phyloP scores from a whole-genome alignment of 2,329 filamentous ascomycete species.

The Fusarium sp. region DNA sequence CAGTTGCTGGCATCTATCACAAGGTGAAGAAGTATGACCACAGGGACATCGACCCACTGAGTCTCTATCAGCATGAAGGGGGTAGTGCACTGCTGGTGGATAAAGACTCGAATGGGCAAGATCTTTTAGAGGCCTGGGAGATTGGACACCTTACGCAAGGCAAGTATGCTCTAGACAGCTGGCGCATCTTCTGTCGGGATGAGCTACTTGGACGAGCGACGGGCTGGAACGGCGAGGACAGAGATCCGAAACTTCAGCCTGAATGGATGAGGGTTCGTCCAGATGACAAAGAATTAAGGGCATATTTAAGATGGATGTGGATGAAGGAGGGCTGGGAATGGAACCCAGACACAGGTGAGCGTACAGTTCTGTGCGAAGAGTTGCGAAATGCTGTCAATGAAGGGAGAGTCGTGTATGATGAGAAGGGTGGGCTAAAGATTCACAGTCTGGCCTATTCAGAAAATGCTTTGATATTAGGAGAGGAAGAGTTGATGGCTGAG shows the following conservation, averaged over 20 bases:
- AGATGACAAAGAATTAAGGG: constrained; percentile 86
- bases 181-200: constrained; percentile 93
- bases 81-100: not conserved
- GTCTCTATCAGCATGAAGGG: not conserved
- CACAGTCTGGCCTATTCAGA: not conserved
- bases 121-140: constrained; percentile 71
- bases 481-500: not conserved
- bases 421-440: constrained; percentile 54
- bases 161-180: constrained; percentile 86
- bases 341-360: constrained; percentile 76
- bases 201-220: constrained; percentile 71
- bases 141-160: constrained; percentile 87
- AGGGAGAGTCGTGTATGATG: constrained; percentile 65
- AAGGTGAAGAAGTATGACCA: constrained; percentile 59
- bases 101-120: constrained; percentile 7
- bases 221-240: constrained; percentile 71
- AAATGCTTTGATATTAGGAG: not conserved
- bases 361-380: constrained; percentile 60
- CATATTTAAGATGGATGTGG: constrained; percentile 92
- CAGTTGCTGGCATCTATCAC: constrained; percentile 64
- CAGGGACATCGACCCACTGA: constrained; percentile 44
- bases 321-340: constrained; percentile 85
- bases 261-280: constrained; percentile 92
- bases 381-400: constrained; percentile 66
- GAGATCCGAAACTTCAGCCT: constrained; percentile 70